phyloP scores from a whole-genome alignment of 441 rosid species.

The Pelargonium citronellum region DNA sequence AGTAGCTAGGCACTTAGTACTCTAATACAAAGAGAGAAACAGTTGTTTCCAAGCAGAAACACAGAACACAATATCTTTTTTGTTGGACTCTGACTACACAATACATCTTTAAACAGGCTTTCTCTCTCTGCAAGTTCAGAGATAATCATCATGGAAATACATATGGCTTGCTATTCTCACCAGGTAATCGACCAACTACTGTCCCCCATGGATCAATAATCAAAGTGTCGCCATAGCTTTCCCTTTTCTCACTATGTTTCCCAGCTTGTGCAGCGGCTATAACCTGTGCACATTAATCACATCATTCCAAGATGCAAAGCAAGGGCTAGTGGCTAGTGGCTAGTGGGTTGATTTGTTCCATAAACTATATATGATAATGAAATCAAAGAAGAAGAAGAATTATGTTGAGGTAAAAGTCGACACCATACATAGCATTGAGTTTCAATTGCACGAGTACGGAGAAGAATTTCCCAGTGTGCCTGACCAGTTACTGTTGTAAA shows the following conservation, averaged over 20 bases:
- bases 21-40: not conserved
- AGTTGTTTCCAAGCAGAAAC: not conserved
- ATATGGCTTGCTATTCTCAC: slow-evolving; percentile 31
- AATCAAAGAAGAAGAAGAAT: not conserved
- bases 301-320: slow-evolving; percentile 13
- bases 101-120: too few species aligned
- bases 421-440: slow-evolving; percentile 85
- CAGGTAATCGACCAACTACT: slow-evolving; percentile 69
- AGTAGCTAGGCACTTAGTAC: not conserved
- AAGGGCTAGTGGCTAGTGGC: not conserved
- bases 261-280: slow-evolving; percentile 95
- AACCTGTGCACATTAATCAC: slow-evolving; percentile 41
- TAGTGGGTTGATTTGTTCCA: too few species aligned
- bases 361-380: too few species aligned
- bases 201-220: slow-evolving; percentile 97
- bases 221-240: slow-evolving; percentile 78
- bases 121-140: too few species aligned
- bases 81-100: not conserved
- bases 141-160: not conserved
- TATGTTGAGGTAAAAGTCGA: not conserved
- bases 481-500: slow-evolving; percentile 82
- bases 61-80: not conserved
- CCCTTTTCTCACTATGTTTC: slow-evolving; percentile 75
- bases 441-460: slow-evolving; percentile 87
- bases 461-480: slow-evolving; percentile 98